Evolutionary conservation across 1,139 yeast genomes (phyloP).

Genomic region (Debaryomyces robertsiae): DNA sequence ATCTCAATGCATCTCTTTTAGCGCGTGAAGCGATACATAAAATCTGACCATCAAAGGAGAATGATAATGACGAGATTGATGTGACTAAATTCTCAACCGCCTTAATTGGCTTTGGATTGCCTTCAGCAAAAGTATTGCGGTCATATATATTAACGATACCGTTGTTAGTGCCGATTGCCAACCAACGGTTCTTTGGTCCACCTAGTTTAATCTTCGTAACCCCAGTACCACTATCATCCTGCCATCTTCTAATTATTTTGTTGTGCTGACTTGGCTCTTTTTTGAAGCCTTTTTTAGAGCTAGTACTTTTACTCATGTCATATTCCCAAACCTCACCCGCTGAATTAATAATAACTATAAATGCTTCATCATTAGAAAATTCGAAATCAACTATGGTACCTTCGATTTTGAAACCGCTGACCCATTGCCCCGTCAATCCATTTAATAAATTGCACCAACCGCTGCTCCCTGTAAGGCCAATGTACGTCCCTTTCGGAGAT

Average conservation of each 20-base stretch:
- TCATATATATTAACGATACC: conserved; percentile 93
- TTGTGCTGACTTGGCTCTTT: conserved; percentile 17
- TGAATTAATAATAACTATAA: conserved; percentile 65
- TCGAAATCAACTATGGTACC: conserved; percentile 82
- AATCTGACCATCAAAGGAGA: conserved; percentile 88
- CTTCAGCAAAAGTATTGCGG: conserved; percentile 32
- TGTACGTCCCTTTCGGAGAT: conserved; percentile 66
- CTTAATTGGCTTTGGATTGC: conserved; percentile 51
- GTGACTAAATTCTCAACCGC: conserved; percentile 81
- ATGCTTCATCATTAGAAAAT: conserved; percentile 58
- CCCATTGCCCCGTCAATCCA: conserved; percentile 80
- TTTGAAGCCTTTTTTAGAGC: not conserved
- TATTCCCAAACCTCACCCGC: conserved; percentile 96
- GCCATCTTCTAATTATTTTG: conserved; percentile 69
- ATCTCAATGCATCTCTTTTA: conserved; percentile 79
- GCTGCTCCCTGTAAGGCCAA: conserved; percentile 78
- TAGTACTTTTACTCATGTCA: conserved; percentile 39
- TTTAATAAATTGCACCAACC: conserved; percentile 90
- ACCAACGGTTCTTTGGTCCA: conserved; percentile 75
- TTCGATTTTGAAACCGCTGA: conserved; percentile 84
- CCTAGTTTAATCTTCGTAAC: conserved; percentile 80
- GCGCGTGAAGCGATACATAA: conserved; percentile 85
- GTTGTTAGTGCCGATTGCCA: conserved; percentile 85
- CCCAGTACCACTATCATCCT: conserved; percentile 84
- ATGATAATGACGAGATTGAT: conserved; percentile 69